These are phyloP conservation scores for Bjerkandera adusta DNA, from an alignment of 1,284 basidiomycete genomes.

Conservation along the genomic window DNA sequence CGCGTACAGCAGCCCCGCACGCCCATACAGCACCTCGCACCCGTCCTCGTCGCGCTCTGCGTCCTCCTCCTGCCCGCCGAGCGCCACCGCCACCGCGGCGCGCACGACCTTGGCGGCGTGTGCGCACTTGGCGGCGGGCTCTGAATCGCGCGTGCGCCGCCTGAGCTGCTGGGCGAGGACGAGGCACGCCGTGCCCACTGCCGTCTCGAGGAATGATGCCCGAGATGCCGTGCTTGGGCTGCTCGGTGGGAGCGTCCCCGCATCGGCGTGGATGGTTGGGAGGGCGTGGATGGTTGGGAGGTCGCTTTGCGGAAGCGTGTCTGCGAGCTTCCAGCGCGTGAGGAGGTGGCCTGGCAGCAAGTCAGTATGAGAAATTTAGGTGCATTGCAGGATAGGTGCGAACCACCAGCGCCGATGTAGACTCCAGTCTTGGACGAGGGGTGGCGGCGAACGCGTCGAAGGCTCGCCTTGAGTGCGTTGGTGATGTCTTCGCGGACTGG, in stretches of 20 bases:
- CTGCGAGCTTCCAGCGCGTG: slow-evolving; percentile 27
- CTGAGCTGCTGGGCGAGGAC: slow-evolving; percentile 27
- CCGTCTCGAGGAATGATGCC: slow-evolving; percentile 32
- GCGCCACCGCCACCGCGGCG: slow-evolving; percentile 23
- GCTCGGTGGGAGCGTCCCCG: background rate
- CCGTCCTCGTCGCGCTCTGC: slow-evolving; percentile 34
- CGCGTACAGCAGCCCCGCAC: slow-evolving; percentile 52
- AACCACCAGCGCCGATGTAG: slow-evolving; percentile 26
- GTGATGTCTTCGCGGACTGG: slow-evolving; percentile 10
- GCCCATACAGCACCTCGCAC: slow-evolving; percentile 56
- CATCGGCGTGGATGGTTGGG: no score
- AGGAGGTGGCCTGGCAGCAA: slow-evolving; percentile 22
- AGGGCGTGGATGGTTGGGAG: no score
- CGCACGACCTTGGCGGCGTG: slow-evolving; percentile 13
- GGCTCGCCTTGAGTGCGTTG: slow-evolving; percentile 21
- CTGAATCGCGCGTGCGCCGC: slow-evolving; percentile 12
- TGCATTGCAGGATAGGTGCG: background rate
- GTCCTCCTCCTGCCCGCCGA: slow-evolving; percentile 13
- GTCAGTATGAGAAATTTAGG: background rate
- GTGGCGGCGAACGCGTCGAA: slow-evolving; percentile 25
- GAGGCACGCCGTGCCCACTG: slow-evolving; percentile 31
- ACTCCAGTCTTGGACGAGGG: slow-evolving; percentile 22
- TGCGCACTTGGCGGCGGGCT: slow-evolving; percentile 10
- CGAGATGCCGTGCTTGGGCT: slow-evolving; percentile 17
- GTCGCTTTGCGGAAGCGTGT: slow-evolving; percentile 16